phyloP scores from a whole-genome alignment of 2,329 filamentous ascomycete species.

The Mycosphaerella sp. region DNA sequence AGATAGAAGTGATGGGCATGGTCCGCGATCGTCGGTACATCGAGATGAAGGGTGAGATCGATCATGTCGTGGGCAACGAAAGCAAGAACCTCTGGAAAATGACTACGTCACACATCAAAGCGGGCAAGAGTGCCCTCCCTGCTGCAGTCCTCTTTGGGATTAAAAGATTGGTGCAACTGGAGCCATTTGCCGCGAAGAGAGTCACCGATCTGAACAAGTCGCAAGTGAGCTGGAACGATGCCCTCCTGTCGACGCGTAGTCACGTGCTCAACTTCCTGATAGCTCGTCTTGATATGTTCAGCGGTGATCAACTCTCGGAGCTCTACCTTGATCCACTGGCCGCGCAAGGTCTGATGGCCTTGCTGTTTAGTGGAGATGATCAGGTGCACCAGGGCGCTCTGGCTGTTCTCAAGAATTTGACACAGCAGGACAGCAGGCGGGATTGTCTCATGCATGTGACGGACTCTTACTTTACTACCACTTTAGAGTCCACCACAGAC shows the following conservation, averaged over 20 bases:
- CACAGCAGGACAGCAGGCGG: conserved; percentile 57
- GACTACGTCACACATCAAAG: conserved; percentile 61
- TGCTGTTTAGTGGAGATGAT: conserved; percentile 74
- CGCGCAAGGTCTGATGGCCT: conserved; percentile 67
- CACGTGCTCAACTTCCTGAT: conserved; percentile 67
- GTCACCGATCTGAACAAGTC: conserved; percentile 43
- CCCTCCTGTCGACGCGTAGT: conserved; percentile 57
- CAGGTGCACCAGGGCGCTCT: conserved; percentile 73
- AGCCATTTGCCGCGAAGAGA: conserved; percentile 54
- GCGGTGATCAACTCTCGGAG: conserved; percentile 58
- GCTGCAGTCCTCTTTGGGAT: conserved; percentile 66
- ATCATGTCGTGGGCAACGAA: conserved; percentile 61
- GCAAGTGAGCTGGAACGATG: conserved; percentile 70
- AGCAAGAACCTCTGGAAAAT: conserved; percentile 74
- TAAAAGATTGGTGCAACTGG: conserved; percentile 64
- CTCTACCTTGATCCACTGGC: conserved; percentile 63
- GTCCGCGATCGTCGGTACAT: conserved; percentile 64
- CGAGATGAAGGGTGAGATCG: conserved; percentile 54
- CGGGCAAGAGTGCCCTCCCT: conserved; percentile 65
- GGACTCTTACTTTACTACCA: conserved; percentile 51
- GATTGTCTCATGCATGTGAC: conserved; percentile 58
- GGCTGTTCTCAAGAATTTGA: conserved; percentile 76
- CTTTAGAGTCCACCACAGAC: conserved; percentile 51
- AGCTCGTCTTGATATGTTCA: conserved; percentile 72
- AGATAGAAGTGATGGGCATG: conserved; percentile 65